phyloP scores from a whole-genome alignment of 768 basidiomycete genomes.

The Tylopilus plumbeoviolaceoides region DNA sequence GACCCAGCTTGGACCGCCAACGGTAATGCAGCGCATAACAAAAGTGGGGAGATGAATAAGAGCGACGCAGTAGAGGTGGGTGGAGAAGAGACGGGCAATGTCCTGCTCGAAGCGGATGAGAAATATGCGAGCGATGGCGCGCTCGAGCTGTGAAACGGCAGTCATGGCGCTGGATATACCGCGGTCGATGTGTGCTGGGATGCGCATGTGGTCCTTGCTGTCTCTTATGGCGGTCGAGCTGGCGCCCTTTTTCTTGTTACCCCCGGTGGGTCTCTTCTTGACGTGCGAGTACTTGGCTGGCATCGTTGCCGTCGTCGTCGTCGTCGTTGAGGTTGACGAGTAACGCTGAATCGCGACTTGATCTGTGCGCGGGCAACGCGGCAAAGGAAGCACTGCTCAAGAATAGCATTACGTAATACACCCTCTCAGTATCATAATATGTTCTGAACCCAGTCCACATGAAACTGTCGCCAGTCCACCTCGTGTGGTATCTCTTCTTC shows the following conservation, averaged over 20 bases:
- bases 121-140: constrained; percentile 63
- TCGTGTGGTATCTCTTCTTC: constrained; percentile 28
- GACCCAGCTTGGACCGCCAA: constrained; percentile 65
- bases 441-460: constrained; percentile 37
- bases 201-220: constrained; percentile 29
- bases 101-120: constrained; percentile 71
- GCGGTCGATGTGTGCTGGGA: constrained; percentile 50
- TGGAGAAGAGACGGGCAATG: constrained; percentile 70
- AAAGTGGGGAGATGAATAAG: constrained; percentile 66
- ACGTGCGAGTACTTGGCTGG: constrained; percentile 73
- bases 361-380: constrained; percentile 18
- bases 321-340: constrained; percentile 18
- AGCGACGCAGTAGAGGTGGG: constrained; percentile 59
- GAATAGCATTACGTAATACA: constrained; percentile 19
- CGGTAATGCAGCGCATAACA: constrained; percentile 57
- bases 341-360: background rate
- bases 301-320: constrained; percentile 35
- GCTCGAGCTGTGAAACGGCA: constrained; percentile 64
- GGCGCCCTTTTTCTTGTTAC: constrained; percentile 42
- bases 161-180: constrained; percentile 53
- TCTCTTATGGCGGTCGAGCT: constrained; percentile 28
- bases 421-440: background rate
- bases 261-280: constrained; percentile 56
- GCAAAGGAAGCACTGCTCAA: background rate
- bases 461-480: constrained; percentile 53